Evolutionary conservation across 2,329 filamentous ascomycete genomes (phyloP).

Genomic region (Aspergillus ustus): DNA sequence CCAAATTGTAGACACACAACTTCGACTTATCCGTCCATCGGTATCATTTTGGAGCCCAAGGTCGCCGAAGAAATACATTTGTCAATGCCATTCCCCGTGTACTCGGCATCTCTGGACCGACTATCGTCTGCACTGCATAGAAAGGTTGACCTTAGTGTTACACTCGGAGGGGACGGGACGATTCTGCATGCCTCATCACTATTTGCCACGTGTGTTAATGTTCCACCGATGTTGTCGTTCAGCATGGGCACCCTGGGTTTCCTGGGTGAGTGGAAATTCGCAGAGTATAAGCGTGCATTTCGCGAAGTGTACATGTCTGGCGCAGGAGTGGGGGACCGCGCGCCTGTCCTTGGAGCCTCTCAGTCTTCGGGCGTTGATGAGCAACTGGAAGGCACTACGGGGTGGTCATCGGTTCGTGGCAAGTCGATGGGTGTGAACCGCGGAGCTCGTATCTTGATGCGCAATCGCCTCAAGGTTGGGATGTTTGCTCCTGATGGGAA

Average conservation of each 20-base stretch:
- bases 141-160: constrained; percentile 87
- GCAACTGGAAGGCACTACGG: constrained; percentile 45
- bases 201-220: constrained; percentile 78
- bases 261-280: constrained; percentile 94
- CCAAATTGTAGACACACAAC: constrained; percentile 66
- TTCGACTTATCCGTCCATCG: constrained; percentile 77
- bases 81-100: constrained; percentile 73
- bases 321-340: constrained; percentile 56
- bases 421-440: constrained; percentile 79
- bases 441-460: constrained; percentile 79
- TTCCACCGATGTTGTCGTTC: constrained; percentile 91
- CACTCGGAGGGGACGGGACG: constrained; percentile 90
- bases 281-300: constrained; percentile 89
- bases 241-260: constrained; percentile 97
- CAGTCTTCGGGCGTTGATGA: constrained; percentile 34
- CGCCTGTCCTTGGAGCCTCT: constrained; percentile 50
- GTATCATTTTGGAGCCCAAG: constrained; percentile 79
- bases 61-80: constrained; percentile 75
- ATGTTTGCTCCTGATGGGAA: constrained; percentile 72
- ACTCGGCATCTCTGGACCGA: constrained; percentile 50
- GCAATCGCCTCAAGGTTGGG: constrained; percentile 84
- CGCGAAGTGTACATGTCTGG: constrained; percentile 89
- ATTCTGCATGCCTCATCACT: constrained; percentile 84
- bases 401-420: constrained; percentile 76
- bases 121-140: constrained; percentile 62